Percentiles rank a stretch among this genome's conserved stretches.
These are phyloP conservation scores for Podospora pseudopauciseta DNA, from an alignment of 495 filamentous ascomycete genomes.

Conservation along the genomic window DNA sequence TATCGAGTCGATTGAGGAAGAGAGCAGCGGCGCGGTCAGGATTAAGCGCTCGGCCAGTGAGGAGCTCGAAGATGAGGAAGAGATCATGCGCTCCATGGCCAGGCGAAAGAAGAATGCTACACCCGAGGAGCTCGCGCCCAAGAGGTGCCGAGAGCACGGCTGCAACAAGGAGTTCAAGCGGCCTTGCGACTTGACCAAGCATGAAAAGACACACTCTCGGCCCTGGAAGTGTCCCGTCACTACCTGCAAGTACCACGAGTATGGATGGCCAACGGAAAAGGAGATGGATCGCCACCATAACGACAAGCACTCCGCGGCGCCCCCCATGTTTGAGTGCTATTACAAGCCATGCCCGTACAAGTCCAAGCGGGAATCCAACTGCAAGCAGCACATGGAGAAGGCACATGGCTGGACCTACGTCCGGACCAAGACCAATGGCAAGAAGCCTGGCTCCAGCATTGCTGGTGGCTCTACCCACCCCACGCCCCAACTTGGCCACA, in stretches of 20 bases:
- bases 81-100: slow-evolving; percentile 82
- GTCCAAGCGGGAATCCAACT: slow-evolving; percentile 94
- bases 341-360: slow-evolving; percentile 85
- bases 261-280: slow-evolving; percentile 96
- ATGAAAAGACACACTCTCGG: slow-evolving; percentile 93
- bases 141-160: slow-evolving; percentile 58
- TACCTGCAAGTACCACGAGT: slow-evolving; percentile 78
- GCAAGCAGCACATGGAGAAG: slow-evolving; percentile 99
- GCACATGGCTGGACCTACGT: slow-evolving; percentile 86
- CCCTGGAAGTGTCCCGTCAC: slow-evolving; percentile 85
- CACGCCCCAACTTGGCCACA: slow-evolving; percentile 54
- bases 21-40: slow-evolving; percentile 39
- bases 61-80: slow-evolving; percentile 63
- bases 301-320: slow-evolving; percentile 83
- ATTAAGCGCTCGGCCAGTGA: slow-evolving; percentile 62
- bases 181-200: slow-evolving; percentile 89
- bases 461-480: slow-evolving; percentile 38
- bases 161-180: slow-evolving; percentile 92
- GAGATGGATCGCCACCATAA: slow-evolving; percentile 93
- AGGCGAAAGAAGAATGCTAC: slow-evolving; percentile 74
- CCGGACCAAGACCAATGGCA: slow-evolving; percentile 82
- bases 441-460: slow-evolving; percentile 43
- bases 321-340: slow-evolving; percentile 74
- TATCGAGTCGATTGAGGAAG: slow-evolving; percentile 46
- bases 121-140: slow-evolving; percentile 69